Base-by-base conservation (phyloP, 192 early-diverging fungal genomes). In the Coemansia sp. region DNA sequence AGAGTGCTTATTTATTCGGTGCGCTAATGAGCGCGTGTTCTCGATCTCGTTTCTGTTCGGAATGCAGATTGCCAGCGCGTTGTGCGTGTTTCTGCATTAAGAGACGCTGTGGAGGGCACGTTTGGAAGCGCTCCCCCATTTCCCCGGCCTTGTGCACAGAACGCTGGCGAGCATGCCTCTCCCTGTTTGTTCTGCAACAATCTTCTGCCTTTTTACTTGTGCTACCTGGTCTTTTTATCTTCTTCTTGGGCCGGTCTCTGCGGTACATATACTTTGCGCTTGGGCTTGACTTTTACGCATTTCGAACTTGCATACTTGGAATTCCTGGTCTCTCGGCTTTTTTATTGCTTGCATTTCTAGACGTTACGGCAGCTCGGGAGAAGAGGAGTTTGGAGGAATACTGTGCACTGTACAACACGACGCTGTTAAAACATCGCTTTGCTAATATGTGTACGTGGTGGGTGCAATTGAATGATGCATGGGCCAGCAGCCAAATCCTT, bases 181-280 rank as follows among this genome's bases (percentile, higher is more conserved):
- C 40, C 40, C 40, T 44, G 15, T 44, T 44, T 44, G 40, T 44
- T 12, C 40, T 44, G 11, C 40, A 58, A 42, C 37, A 21, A 34
- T 28, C 18, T 12, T 61, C 34, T 23, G 23, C 25, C 38, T 61
- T 61, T 31, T 49, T 21, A 36, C 18, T 26, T 17, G 15, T 15
- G 15, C 40, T 44, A 44, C 12, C 40, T 15, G 40, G 40, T 44
- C 15, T 44, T 20, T 21, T 18, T 61, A 15, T 40, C 40, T 48
- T 21, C 34, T 28, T 21, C n/a, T 23, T 18, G 31, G 7, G 31
- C 8, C 31, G 31, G 31, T 28, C 57, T 44, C 25, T 48, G 24
- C 49, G 60, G 18, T 62, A n/a, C 15, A 44, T 62, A 53, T 62
- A 34, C 40, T 44, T n/a, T 62, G 24, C 47, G 46, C 44, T 61